Conservation (phyloP, 2,329 filamentous ascomycete species). For the Cryphonectria naterciae region DNA sequence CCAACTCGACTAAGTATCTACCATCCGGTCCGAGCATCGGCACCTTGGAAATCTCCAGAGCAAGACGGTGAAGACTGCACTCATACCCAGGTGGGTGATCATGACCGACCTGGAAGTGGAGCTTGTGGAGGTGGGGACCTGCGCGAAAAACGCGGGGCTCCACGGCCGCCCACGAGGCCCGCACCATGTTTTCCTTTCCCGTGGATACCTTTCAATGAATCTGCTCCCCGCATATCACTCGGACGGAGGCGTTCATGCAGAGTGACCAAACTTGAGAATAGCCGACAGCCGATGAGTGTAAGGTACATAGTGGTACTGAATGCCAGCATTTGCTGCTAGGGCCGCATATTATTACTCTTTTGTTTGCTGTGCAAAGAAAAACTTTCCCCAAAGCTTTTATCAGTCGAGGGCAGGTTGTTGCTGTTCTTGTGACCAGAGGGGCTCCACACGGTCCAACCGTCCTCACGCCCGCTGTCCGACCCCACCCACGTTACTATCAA, state of each 20-base stretch:
- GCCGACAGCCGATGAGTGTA: neutral
- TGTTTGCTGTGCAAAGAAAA: neutral
- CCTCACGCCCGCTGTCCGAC: neutral
- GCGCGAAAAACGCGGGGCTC: neutral
- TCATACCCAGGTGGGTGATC: neutral
- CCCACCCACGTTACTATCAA: neutral
- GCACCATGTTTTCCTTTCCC: neutral
- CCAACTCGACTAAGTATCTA: neutral
- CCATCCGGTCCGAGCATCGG: neutral
- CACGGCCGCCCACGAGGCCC: neutral
- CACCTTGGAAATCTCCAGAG: neutral
- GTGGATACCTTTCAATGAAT: neutral
- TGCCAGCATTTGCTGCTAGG: neutral
- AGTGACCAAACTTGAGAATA: neutral
- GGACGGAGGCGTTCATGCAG: neutral
- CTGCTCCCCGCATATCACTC: neutral
- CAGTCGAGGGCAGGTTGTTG: neutral
- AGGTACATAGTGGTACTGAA: neutral
- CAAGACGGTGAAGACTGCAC: neutral
- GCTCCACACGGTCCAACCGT: neutral
- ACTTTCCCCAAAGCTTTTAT: no score
- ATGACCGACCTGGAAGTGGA: neutral
- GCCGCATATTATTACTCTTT: neutral
- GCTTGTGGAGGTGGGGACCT: neutral
- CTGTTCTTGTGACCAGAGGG: neutral